phyloP scores from a whole-genome alignment of 2,329 filamentous ascomycete species.

The Colletotrichum sp. region DNA sequence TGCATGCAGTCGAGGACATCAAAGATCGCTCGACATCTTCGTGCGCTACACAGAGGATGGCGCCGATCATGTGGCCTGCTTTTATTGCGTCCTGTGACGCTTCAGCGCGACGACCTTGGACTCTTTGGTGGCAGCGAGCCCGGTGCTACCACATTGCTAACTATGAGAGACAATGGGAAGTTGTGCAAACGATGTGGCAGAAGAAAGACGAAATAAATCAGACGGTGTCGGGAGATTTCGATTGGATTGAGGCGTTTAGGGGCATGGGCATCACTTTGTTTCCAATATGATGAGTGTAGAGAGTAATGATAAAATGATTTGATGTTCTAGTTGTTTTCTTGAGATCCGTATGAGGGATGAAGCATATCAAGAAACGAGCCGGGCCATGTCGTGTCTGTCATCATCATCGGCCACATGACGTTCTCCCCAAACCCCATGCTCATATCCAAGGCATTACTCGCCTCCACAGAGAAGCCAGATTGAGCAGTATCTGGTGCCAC shows the following conservation, averaged over 20 bases:
- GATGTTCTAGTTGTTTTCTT: background rate
- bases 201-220: background rate
- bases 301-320: background rate
- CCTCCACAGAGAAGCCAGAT: fast-evolving
- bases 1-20: conserved; percentile 1
- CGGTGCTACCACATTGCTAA: background rate
- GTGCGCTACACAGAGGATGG: background rate
- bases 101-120: background rate
- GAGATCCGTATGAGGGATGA: background rate
- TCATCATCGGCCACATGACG: background rate
- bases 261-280: background rate
- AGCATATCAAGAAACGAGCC: background rate
- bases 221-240: background rate
- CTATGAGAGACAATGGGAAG: background rate
- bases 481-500: fast-evolving
- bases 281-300: background rate
- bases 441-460: background rate
- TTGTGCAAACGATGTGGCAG: background rate
- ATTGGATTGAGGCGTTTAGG: background rate
- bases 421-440: background rate
- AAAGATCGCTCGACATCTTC: background rate
- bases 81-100: conserved; percentile 4
- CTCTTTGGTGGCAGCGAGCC: background rate
- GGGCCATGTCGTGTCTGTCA: background rate
- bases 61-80: background rate